phyloP scores from a whole-genome alignment of 768 basidiomycete genomes.

The Infundibulicybe gibba region DNA sequence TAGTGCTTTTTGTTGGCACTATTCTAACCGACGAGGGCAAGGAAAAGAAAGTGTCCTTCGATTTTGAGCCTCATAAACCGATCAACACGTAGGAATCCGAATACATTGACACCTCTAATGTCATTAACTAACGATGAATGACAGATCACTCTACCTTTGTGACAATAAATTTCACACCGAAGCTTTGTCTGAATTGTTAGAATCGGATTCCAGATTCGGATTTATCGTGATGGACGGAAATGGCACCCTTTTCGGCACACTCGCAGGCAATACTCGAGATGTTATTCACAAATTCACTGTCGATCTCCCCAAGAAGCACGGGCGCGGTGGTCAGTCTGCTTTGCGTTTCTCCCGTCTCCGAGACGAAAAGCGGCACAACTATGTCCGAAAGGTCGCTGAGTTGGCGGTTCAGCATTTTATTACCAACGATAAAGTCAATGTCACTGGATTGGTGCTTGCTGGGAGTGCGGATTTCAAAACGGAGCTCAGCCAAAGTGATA shows the following conservation, averaged over 20 bases:
- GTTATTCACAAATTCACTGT: conserved; percentile 98
- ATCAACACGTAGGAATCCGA: conserved; percentile 85
- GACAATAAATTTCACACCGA: conserved; percentile 99
- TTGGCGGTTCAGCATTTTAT: conserved; percentile 97
- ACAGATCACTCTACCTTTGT: conserved; percentile 93
- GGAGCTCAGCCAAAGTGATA: conserved; percentile 91
- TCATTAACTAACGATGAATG: background rate
- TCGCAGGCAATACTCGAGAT: conserved; percentile 96
- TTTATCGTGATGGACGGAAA: conserved; percentile 99
- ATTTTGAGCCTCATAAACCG: conserved; percentile 98
- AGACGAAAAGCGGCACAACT: conserved; percentile 99
- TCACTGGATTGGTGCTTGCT: conserved; percentile 91
- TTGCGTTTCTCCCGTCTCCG: conserved; percentile 99
- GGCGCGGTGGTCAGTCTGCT: conserved; percentile 99
- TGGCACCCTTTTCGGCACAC: conserved; percentile 92
- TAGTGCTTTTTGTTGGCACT: conserved; percentile 97
- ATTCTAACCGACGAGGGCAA: conserved; percentile 98
- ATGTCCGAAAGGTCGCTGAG: conserved; percentile 98
- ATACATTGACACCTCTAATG: background rate
- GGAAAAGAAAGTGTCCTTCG: conserved; percentile 98
- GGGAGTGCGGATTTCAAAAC: conserved; percentile 99
- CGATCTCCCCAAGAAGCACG: conserved; percentile 99
- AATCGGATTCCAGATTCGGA: conserved; percentile 96
- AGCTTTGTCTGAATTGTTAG: conserved; percentile 91
- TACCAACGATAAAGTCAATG: conserved; percentile 97